Conservation (phyloP, 805 yeast genomes). For the Lachancea sp. region DNA sequence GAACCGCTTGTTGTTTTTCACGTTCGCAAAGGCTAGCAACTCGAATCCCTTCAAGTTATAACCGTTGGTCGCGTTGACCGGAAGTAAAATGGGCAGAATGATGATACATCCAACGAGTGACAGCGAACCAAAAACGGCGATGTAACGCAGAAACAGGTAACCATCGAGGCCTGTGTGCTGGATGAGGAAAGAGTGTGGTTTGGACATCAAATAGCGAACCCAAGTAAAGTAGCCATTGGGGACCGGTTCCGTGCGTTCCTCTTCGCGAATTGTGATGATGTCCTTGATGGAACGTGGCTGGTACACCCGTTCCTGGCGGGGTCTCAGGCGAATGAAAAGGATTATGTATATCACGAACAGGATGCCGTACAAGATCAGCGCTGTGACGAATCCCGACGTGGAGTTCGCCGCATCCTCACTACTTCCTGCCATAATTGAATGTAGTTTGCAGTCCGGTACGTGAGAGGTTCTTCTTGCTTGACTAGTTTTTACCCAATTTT, state of each 20-base stretch:
- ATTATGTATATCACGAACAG: slow-evolving; percentile 49
- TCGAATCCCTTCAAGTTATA: slow-evolving; percentile 52
- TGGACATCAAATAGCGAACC: slow-evolving; percentile 44
- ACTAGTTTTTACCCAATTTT: too few species aligned
- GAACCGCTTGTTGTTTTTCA: slow-evolving; percentile 53
- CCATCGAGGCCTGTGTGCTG: slow-evolving; percentile 75
- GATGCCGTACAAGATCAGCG: slow-evolving; percentile 63
- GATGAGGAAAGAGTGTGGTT: slow-evolving; percentile 55
- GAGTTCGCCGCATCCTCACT: slow-evolving; percentile 37
- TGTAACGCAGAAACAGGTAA: slow-evolving; percentile 62
- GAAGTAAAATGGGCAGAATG: slow-evolving; percentile 62
- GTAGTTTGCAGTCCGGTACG: too few species aligned
- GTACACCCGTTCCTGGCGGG: slow-evolving; percentile 63
- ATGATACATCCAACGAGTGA: slow-evolving; percentile 49
- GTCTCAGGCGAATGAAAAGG: slow-evolving; percentile 58
- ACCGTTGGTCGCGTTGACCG: slow-evolving; percentile 71
- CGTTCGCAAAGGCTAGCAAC: slow-evolving; percentile 56
- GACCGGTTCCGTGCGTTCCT: slow-evolving; percentile 56
- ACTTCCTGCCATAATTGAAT: neutral
- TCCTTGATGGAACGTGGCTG: slow-evolving; percentile 62
- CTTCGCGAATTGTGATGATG: slow-evolving; percentile 32
- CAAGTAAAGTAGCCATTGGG: slow-evolving; percentile 58
- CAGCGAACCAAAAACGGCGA: slow-evolving; percentile 48
- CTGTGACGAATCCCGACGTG: slow-evolving; percentile 68
- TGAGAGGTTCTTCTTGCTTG: too few species aligned